A percentile compares a stretch with the other conserved stretches of the same genome.
phyloP scores from a whole-genome alignment of 2,329 filamentous ascomycete species.

The Ceratocystis cubensis region DNA sequence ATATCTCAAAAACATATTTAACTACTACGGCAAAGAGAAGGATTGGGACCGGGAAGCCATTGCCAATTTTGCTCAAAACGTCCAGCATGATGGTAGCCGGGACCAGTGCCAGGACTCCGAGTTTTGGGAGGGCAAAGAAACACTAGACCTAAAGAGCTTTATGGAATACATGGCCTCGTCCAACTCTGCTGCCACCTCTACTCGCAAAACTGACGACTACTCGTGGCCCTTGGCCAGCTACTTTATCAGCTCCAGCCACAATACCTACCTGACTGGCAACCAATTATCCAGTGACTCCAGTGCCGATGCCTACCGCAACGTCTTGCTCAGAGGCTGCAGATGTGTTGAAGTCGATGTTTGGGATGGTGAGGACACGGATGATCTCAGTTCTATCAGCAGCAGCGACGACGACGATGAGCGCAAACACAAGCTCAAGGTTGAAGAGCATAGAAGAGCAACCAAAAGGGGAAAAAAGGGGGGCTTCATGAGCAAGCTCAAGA shows the following conservation, averaged over 20 bases:
- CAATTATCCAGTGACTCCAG: slow-evolving; percentile 80
- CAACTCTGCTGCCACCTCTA: slow-evolving; percentile 33
- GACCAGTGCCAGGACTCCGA: slow-evolving; percentile 23
- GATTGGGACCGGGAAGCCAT: slow-evolving; percentile 38
- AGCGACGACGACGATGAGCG: slow-evolving; percentile 38
- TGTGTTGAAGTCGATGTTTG: slow-evolving; percentile 94
- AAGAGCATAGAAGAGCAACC: slow-evolving; percentile 38
- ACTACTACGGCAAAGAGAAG: slow-evolving; percentile 32
- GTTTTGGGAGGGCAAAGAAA: slow-evolving; percentile 20
- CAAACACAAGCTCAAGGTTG: slow-evolving; percentile 16
- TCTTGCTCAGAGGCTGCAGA: slow-evolving; percentile 70
- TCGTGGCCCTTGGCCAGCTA: slow-evolving; percentile 77
- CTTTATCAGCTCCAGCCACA: slow-evolving; percentile 89
- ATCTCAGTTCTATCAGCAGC: slow-evolving; percentile 44
- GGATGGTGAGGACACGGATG: slow-evolving; percentile 71
- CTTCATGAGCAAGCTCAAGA: slow-evolving; percentile 49
- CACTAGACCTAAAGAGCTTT: slow-evolving; percentile 38
- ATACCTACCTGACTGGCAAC: slow-evolving; percentile 82
- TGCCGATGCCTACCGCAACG: slow-evolving; percentile 74
- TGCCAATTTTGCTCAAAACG: slow-evolving; percentile 34
- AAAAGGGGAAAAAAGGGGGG: slow-evolving; percentile 45
- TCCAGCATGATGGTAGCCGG: slow-evolving; percentile 33
- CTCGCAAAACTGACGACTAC: slow-evolving; percentile 38
- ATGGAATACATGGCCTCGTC: slow-evolving; percentile 45
- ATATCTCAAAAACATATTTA: slow-evolving; percentile 38